phyloP scores from a whole-genome alignment of 1,284 basidiomycete genomes.

The Caloboletus firmus region DNA sequence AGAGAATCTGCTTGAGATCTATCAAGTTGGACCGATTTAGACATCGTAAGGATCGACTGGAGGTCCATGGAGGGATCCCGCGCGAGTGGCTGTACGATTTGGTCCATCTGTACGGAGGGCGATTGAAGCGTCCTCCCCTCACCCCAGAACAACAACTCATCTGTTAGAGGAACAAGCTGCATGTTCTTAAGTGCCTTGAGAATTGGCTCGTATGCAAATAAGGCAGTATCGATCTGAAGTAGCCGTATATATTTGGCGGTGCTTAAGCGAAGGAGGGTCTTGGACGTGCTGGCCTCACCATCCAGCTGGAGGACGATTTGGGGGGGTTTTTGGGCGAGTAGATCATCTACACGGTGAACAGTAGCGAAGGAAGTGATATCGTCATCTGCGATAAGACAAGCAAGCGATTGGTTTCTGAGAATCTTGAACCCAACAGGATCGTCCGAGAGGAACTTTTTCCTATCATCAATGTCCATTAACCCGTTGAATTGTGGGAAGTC shows the following conservation, averaged over 20 bases:
- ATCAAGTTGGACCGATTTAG: slow-evolving; percentile 48
- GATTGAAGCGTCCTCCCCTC: slow-evolving; percentile 3
- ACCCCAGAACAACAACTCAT: slow-evolving; percentile 55
- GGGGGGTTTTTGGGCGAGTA: slow-evolving; percentile 48
- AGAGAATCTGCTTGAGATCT: slow-evolving; percentile 51
- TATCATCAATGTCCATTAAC: slow-evolving; percentile 29
- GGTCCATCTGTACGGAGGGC: background rate
- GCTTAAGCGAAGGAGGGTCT: slow-evolving; percentile 45
- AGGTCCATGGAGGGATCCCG: slow-evolving; percentile 43
- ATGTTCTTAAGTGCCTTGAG: slow-evolving; percentile 52
- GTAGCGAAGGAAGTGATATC: slow-evolving; percentile 53
- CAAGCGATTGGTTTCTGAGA: slow-evolving; percentile 52
- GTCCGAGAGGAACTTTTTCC: slow-evolving; percentile 41
- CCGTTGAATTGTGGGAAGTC: slow-evolving; percentile 46
- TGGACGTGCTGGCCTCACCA: slow-evolving; percentile 40
- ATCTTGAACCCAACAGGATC: slow-evolving; percentile 40
- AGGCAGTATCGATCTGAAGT: slow-evolving; percentile 57
- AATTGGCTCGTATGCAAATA: slow-evolving; percentile 64
- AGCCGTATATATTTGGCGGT: slow-evolving; percentile 41
- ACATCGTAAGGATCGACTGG: slow-evolving; percentile 34
- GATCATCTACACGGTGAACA: slow-evolving; percentile 53
- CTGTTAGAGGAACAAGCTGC: slow-evolving; percentile 44
- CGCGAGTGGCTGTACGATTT: slow-evolving; percentile 32
- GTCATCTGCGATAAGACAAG: slow-evolving; percentile 51
- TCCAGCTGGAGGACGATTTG: slow-evolving; percentile 54